Percentiles rank a stretch among this genome's conserved stretches.
Evolutionary conservation across 202 grass and related monocot genomes (phyloP).

Genomic region (Cymbopogon flexuosus): DNA sequence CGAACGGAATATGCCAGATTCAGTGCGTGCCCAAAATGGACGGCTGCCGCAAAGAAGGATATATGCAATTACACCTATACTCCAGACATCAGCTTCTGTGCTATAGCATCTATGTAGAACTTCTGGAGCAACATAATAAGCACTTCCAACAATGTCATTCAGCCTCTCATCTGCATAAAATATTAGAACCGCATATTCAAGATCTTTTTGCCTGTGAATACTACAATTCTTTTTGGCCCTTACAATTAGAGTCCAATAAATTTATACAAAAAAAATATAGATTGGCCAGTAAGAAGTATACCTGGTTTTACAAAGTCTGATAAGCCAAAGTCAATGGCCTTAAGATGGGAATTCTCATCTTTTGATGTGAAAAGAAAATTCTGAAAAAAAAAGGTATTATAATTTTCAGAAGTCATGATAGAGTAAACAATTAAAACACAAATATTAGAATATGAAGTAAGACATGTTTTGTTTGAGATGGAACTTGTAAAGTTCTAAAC

Average conservation of each 20-base stretch:
- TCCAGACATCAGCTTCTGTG: conserved; percentile 84
- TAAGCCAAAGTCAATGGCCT: conserved; percentile 73
- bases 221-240: background rate
- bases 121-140: conserved; percentile 82
- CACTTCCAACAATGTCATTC: conserved; percentile 82
- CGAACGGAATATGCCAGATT: conserved; percentile 73
- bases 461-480: background rate
- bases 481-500: background rate
- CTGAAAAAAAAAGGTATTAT: conserved; percentile 34
- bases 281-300: conserved; percentile 21
- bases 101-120: conserved; percentile 76
- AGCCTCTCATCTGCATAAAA: conserved; percentile 65
- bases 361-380: conserved; percentile 79
- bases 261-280: background rate
- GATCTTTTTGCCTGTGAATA: background rate
- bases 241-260: conserved; percentile 1
- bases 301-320: conserved; percentile 85
- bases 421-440: conserved; percentile 9
- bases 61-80: conserved; percentile 81
- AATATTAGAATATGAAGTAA: background rate
- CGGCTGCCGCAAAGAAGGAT: conserved; percentile 77
- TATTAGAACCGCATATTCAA: conserved; percentile 9
- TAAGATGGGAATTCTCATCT: conserved; percentile 63
- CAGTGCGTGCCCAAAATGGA: conserved; percentile 82
- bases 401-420: conserved; percentile 8